Percentiles rank a stretch among this genome's conserved stretches.
phyloP scores from a whole-genome alignment of 228 moss, liverwort and hornwort genomes.

The Sphagnum magellanicum region DNA sequence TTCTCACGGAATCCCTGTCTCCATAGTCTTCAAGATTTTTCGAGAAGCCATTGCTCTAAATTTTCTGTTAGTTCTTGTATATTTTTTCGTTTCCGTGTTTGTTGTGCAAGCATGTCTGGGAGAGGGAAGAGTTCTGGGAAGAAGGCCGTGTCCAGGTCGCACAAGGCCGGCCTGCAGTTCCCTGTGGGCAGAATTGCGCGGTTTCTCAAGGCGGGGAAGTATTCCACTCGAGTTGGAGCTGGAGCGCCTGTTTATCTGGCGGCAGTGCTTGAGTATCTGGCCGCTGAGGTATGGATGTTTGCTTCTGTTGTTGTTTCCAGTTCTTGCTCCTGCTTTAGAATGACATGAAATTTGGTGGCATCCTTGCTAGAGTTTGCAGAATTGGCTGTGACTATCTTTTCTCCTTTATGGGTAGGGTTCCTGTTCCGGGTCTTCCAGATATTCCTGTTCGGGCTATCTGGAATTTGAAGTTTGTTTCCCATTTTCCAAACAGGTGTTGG shows the following conservation, averaged over 20 bases:
- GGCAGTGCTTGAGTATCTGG: constrained; percentile 14
- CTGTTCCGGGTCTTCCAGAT: no score
- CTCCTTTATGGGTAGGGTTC: no score
- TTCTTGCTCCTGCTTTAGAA: no score
- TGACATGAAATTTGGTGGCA: no score
- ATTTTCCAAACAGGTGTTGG: constrained; percentile 28
- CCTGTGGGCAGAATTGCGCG: constrained; percentile 18
- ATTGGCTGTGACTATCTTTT: no score
- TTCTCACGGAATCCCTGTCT: no score
- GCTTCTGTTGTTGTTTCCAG: no score
- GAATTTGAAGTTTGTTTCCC: not conserved
- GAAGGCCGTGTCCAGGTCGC: constrained; percentile 13
- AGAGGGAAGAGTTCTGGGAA: constrained; percentile 15
- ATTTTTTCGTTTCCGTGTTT: no score
- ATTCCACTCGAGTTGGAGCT: constrained; percentile 17
- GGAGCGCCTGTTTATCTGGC: constrained; percentile 18
- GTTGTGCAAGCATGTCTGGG: constrained; percentile 3
- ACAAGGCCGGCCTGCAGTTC: constrained; percentile 10
- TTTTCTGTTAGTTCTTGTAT: no score
- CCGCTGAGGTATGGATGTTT: constrained; percentile 10
- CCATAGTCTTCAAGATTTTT: no score
- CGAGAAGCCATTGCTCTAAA: no score
- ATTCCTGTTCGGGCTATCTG: not conserved
- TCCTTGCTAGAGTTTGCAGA: no score
- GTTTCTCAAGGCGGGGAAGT: constrained; percentile 35